These are phyloP conservation scores for Fraxinus anomala DNA, from an alignment of 257 asterid species.

Conservation along the genomic window DNA sequence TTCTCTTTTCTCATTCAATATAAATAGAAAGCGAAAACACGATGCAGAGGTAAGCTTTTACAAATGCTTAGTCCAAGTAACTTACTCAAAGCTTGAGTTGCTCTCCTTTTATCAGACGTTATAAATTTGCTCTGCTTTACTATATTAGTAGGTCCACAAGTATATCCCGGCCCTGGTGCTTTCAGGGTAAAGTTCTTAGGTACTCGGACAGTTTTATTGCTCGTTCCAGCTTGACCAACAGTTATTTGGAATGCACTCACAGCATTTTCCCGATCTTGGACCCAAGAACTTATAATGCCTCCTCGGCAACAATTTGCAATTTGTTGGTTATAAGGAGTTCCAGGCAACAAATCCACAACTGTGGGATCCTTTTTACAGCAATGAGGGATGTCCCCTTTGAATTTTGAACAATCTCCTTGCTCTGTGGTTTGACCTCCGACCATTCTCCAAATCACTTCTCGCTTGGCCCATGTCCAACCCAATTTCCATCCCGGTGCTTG, in stretches of 20 bases:
- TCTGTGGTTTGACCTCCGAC: slow-evolving; percentile 46
- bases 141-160: slow-evolving; percentile 49
- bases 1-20: too few species aligned
- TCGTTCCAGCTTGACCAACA: slow-evolving; percentile 48
- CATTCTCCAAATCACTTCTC: slow-evolving; percentile 48
- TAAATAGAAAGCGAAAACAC: not conserved
- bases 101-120: slow-evolving; percentile 46
- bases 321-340: slow-evolving; percentile 43
- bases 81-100: slow-evolving; percentile 66
- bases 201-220: slow-evolving; percentile 40
- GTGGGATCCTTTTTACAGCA: slow-evolving; percentile 51
- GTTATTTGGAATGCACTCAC: slow-evolving; percentile 39
- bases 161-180: slow-evolving; percentile 58
- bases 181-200: slow-evolving; percentile 55
- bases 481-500: slow-evolving; percentile 51
- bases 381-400: slow-evolving; percentile 48
- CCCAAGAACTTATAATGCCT: slow-evolving; percentile 53
- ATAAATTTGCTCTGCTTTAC: slow-evolving; percentile 42
- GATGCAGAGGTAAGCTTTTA: not conserved
- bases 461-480: slow-evolving; percentile 50
- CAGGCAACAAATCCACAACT: slow-evolving; percentile 43
- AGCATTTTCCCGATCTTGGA: slow-evolving; percentile 47
- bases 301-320: slow-evolving; percentile 60
- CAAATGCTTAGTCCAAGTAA: not conserved
- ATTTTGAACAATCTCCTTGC: slow-evolving; percentile 53